Base-by-base conservation (phyloP, 2,329 filamentous ascomycete genomes). In the Alternaria hordeiaustralica region DNA sequence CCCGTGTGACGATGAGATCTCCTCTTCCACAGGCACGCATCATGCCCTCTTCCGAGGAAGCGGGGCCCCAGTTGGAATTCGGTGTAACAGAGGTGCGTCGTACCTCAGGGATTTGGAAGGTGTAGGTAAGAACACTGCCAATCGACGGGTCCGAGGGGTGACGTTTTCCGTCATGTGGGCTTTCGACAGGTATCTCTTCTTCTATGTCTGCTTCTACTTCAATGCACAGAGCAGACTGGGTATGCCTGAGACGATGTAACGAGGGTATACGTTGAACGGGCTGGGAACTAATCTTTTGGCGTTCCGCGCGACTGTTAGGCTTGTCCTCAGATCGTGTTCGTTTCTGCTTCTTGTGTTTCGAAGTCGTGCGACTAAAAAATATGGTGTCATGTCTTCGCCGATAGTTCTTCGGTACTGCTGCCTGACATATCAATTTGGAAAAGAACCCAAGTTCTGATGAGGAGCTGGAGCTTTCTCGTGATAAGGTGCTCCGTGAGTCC, bases 91-190 rank as follows among this genome's bases (percentile, higher is more conserved):
- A 66, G 12, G 46, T 61, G 21, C 61, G 58, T 10, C 46, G 50
- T 26, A 58, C 56, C 26, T 61, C 36, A 5, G 61, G 64, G 30
- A 66, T 56, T 11, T 65, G 49, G 26, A 57, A 65, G 23, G 50
- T 46, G 45, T 67, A 66, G 4, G 26, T 41, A 25, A 62, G 53
- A 18, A 61, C 41, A 46, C 58, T 64, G 18, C 63, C 56, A 18
- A 68, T 60, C 6, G 65, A 70, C 9, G 67, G 69, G 45, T 60
- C 63, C 10, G 67, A 71, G 41, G 59, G 62, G 13, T 63, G 61
- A 12, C 59, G 65, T 6, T 54, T 60, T 6, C 28, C 5, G 3
- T 30, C 18, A 15, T 43, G 15, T 7, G 28, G 21, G 23, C 45
- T 55, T 4, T 41, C 11, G 5, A 62, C 28, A 8, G 50, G 20